phyloP scores from a whole-genome alignment of 441 rosid genomes.

The Erodium texanum region DNA sequence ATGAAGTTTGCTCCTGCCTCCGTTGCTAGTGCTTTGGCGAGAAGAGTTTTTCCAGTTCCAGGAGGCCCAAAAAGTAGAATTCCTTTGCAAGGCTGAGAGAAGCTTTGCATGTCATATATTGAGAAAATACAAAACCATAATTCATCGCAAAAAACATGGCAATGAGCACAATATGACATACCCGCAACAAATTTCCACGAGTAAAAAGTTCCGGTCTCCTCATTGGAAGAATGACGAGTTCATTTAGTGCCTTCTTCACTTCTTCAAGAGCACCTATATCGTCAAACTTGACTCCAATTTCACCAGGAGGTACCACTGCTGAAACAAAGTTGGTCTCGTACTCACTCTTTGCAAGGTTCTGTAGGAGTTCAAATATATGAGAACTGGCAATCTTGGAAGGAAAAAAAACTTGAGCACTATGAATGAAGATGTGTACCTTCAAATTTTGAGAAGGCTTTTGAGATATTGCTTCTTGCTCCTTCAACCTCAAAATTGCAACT shows the following conservation, averaged over 20 bases:
- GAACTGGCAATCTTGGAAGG: conserved; percentile 13
- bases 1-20: conserved; percentile 97
- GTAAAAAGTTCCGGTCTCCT: conserved; percentile 84
- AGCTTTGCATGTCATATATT: conserved; percentile 22
- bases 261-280: conserved; percentile 95
- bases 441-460: conserved; percentile 58
- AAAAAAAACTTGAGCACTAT: conserved; percentile 12
- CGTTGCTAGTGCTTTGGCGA: conserved; percentile 95
- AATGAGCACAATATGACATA: conserved; percentile 24
- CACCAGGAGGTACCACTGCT: conserved; percentile 86
- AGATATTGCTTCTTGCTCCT: conserved; percentile 52
- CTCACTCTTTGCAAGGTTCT: conserved; percentile 78
- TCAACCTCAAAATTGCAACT: conserved; percentile 63
- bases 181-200: conserved; percentile 82
- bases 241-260: conserved; percentile 83
- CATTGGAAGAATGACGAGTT: conserved; percentile 98
- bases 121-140: conserved; percentile 7
- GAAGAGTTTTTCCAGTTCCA: conserved; percentile 97
- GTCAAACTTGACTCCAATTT: conserved; percentile 83
- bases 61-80: conserved; percentile 97
- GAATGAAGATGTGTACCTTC: conserved; percentile 50
- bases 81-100: conserved; percentile 88
- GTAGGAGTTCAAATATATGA: conserved; percentile 23
- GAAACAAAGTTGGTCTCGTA: conserved; percentile 81
- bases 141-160: conserved; percentile 2